Evolutionary conservation across 1,284 basidiomycete genomes (phyloP).

Genomic region (Cutaneotrichosporon mucoides): DNA sequence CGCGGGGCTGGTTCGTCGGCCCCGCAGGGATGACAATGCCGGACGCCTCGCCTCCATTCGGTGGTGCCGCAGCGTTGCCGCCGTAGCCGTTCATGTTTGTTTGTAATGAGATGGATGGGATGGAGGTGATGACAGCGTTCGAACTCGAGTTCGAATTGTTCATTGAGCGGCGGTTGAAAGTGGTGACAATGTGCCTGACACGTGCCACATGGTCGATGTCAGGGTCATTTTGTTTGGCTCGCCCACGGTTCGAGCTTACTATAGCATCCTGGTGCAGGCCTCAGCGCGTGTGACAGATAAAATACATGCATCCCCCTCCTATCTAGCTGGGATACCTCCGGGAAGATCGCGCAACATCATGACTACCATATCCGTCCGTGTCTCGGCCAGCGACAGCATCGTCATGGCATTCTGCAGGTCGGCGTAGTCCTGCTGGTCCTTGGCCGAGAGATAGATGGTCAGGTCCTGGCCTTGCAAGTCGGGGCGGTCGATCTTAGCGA

Average conservation of each 20-base stretch:
- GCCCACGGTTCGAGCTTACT: no score
- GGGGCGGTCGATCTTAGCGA: conserved; percentile 72
- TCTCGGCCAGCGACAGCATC: conserved; percentile 69
- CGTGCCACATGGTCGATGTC: no score
- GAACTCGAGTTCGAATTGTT: no score
- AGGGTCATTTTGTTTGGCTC: no score
- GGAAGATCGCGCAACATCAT: conserved; percentile 76
- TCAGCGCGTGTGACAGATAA: no score
- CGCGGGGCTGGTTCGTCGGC: conserved; percentile 39
- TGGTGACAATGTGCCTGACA: no score
- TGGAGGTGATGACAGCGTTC: background rate
- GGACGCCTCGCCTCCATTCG: background rate
- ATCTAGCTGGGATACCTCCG: conserved; percentile 25
- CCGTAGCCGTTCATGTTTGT: conserved; percentile 2
- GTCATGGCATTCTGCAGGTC: conserved; percentile 56
- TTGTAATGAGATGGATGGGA: background rate
- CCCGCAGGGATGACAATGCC: conserved; percentile 28
- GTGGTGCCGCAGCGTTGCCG: background rate
- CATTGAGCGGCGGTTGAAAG: no score
- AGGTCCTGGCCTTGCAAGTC: conserved; percentile 69
- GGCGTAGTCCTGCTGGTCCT: conserved; percentile 45
- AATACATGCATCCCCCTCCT: background rate
- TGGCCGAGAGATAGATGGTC: conserved; percentile 30
- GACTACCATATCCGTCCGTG: conserved; percentile 74
- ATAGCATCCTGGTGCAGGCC: no score